phyloP scores from a whole-genome alignment of 176 grass and related monocot genomes.

The Leersia perrieri region DNA sequence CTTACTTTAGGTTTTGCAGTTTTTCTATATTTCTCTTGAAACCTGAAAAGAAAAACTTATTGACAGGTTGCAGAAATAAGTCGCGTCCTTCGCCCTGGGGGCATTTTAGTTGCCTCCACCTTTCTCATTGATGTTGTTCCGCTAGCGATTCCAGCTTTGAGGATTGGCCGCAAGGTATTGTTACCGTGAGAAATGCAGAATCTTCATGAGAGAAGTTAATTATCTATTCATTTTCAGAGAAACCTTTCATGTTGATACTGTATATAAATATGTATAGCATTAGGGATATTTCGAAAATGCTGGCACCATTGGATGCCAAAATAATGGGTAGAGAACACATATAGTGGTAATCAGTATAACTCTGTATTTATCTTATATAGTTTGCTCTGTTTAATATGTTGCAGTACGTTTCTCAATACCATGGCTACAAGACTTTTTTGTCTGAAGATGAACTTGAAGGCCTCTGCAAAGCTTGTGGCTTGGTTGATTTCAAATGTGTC shows the following conservation, averaged over 20 bases:
- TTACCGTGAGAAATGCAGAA: too few relatives aligned
- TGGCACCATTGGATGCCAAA: too few relatives aligned
- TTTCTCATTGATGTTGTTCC: slow-evolving; percentile 44
- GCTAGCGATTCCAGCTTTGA: slow-evolving; percentile 30
- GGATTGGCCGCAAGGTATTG: slow-evolving; percentile 44
- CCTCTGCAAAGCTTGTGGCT: slow-evolving; percentile 48
- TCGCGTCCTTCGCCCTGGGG: slow-evolving; percentile 50
- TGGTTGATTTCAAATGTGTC: slow-evolving; percentile 44
- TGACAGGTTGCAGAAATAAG: slow-evolving; percentile 72
- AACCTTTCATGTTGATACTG: too few relatives aligned
- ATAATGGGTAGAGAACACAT: too few relatives aligned
- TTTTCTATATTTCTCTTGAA: neutral
- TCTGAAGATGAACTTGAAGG: slow-evolving; percentile 52
- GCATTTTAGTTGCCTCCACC: slow-evolving; percentile 60
- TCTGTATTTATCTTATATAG: neutral
- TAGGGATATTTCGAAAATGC: too few relatives aligned
- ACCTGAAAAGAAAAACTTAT: too few relatives aligned
- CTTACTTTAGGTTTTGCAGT: too few relatives aligned
- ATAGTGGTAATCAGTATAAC: neutral
- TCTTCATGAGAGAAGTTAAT: too few relatives aligned
- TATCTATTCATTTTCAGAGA: too few relatives aligned
- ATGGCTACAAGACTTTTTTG: slow-evolving; percentile 40
- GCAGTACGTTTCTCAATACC: slow-evolving; percentile 37
- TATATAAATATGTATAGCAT: too few relatives aligned
- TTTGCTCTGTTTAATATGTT: neutral